phyloP scores from a whole-genome alignment of 345 rosid genomes.

The Euphorbia pulcherrima region DNA sequence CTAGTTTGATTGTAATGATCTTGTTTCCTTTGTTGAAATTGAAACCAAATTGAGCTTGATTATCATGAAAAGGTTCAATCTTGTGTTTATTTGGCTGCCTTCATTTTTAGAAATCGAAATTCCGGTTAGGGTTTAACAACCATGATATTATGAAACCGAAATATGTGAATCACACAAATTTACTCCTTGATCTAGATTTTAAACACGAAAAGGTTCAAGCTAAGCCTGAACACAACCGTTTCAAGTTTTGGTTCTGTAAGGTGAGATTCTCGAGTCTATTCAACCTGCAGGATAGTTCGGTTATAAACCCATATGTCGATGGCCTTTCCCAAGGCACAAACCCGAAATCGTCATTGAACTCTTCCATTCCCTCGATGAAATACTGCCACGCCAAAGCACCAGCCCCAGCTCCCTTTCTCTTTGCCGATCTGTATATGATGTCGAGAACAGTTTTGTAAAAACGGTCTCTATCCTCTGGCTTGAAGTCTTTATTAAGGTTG shows the following conservation, averaged over 20 bases:
- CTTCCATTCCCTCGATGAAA: conserved; percentile 76
- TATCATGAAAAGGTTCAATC: neutral
- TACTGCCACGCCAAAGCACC: conserved; percentile 86
- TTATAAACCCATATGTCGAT: conserved; percentile 48
- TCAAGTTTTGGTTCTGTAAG: conserved; percentile 32
- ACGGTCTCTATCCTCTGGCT: conserved; percentile 54
- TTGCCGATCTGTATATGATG: conserved; percentile 60
- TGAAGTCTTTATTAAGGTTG: conserved; percentile 61
- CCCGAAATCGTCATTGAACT: conserved; percentile 76
- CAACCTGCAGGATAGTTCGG: conserved; percentile 70
- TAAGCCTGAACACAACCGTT: conserved; percentile 40
- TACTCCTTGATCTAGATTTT: no score
- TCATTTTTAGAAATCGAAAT: no score
- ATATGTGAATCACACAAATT: conserved; percentile 3
- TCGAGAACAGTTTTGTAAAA: conserved; percentile 55
- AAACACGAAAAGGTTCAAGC: conserved; percentile 23
- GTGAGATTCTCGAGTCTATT: conserved; percentile 37
- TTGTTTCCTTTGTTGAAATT: no score
- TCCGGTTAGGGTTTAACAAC: no score
- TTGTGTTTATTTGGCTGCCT: neutral
- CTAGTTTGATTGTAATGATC: no score
- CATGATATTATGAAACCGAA: conserved; percentile 13
- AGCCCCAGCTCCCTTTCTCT: conserved; percentile 67
- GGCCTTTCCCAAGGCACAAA: conserved; percentile 72
- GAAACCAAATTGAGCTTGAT: neutral